Evolutionary conservation across 2,329 filamentous ascomycete species (phyloP), one percentile per base, ranked within the genome.

Genomic region (Cadophora sp.): DNA sequence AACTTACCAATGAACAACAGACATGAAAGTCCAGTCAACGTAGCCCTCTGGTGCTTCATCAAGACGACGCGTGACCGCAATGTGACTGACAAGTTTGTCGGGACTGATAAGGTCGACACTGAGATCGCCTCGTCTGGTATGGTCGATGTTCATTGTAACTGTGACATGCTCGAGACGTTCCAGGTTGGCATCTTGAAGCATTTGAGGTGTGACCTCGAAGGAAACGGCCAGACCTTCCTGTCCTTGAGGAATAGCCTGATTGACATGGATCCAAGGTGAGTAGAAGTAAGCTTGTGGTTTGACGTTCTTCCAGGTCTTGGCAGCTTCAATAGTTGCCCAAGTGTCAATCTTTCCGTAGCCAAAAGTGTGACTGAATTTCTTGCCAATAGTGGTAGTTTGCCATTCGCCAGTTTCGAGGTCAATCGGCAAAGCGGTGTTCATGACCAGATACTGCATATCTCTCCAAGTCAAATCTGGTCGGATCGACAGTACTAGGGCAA

Each of bases 11-110:
- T 99, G 96, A 71, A 91, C 94, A 46, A 99, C 96, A 70, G 91
- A 97, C 96, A 99, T 99, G 76, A 99, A 99, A 0, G 95, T 98
- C 96, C 96, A 99, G 81, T 98, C 93, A 46, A 90, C 83, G 78
- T 98, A 99, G 9, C 96, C 96, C 26, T 81, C 80, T 0, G 81
- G 78, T 43, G 85, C 86, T 1, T 85, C 83, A 79, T 99, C 96
- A 26, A 87, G 80, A 68, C 85, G 85, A 72, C 96, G 91, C 1
- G 91, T 83, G 14, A 90, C 92, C 4, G 94, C 91, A 64, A 99
- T 87, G 77, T 97, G 91, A 77, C 93, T 97, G 71, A 93, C 84
- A 67, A 97, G 82, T 11, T 93, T 92, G 37, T 88, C 84, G 0
- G 96, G 96, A 74, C 94, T 97, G 77, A 92, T 88, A 56, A 99